A percentile compares a stretch with the other conserved stretches of the same genome.
Evolutionary conservation across 352 stramenopile genomes (phyloP).

Genomic region (Pythium rishiriense): DNA sequence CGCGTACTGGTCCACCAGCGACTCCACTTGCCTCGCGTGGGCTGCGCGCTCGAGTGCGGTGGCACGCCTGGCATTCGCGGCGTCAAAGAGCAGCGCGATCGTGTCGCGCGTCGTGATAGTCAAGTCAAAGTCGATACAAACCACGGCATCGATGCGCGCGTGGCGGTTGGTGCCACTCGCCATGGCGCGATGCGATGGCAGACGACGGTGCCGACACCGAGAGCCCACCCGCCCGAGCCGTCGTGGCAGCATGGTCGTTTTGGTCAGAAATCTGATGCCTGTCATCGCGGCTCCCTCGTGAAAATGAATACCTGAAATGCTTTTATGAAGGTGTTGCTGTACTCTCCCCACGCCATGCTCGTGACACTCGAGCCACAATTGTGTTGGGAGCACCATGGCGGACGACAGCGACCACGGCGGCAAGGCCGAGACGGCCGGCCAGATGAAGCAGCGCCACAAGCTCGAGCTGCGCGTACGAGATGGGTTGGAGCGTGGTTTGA

Average conservation of each 20-base stretch:
- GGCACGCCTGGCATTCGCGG: constrained; percentile 18
- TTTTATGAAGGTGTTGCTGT: neutral
- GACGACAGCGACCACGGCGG: constrained; percentile 28
- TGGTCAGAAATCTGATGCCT: neutral
- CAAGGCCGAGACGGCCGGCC: constrained; percentile 71
- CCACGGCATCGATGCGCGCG: constrained; percentile 25
- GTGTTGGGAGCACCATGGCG: constrained; percentile 11
- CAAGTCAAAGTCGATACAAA: constrained; percentile 77
- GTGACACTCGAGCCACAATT: neutral
- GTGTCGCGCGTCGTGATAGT: constrained; percentile 67
- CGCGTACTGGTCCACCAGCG: constrained; percentile 27
- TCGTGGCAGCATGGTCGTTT: neutral
- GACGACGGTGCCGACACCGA: neutral
- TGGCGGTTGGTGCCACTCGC: neutral
- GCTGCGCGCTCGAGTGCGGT: neutral
- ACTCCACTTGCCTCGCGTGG: constrained; percentile 29
- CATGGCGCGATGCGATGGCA: neutral
- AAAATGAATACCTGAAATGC: neutral
- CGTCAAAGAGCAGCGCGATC: constrained; percentile 52
- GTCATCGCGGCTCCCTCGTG: constrained; percentile 4
- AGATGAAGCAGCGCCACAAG: constrained; percentile 88
- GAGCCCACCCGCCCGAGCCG: neutral
- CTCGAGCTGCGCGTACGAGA: constrained; percentile 71
- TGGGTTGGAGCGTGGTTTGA: too few species aligned
- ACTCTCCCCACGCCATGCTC: neutral